phyloP scores from a whole-genome alignment of 306 rosid species.

The Lathyrus aphaca region DNA sequence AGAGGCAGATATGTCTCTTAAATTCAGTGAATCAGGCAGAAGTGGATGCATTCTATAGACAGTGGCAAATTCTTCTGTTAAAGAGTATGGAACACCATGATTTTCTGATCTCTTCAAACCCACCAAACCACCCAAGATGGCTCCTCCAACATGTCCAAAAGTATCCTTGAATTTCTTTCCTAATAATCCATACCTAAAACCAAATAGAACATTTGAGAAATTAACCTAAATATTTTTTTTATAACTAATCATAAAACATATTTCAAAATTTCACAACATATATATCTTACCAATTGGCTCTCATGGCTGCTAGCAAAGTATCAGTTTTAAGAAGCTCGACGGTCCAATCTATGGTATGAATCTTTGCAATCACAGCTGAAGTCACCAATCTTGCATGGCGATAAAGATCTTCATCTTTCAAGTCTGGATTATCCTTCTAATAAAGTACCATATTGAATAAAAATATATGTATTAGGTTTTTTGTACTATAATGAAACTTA shows the following conservation, averaged over 20 bases:
- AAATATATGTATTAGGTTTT: not conserved
- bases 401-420: conserved; percentile 56
- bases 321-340: conserved; percentile 72
- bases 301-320: conserved; percentile 62
- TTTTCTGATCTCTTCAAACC: conserved; percentile 55
- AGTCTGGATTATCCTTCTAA: conserved; percentile 40
- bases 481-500: no score
- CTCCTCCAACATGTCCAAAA: conserved; percentile 63
- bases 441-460: not conserved
- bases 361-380: conserved; percentile 68
- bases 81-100: conserved; percentile 64
- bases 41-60: conserved; percentile 68
- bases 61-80: conserved; percentile 58
- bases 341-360: conserved; percentile 76
- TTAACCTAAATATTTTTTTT: no score
- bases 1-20: conserved; percentile 49
- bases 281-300: conserved; percentile 47
- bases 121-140: conserved; percentile 51
- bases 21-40: conserved; percentile 46
- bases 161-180: conserved; percentile 73
- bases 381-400: conserved; percentile 68
- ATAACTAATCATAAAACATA: no score
- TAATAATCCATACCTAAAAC: conserved; percentile 62
- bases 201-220: not conserved
- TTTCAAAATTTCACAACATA: not conserved